Evolutionary conservation across 2,329 filamentous ascomycete genomes (phyloP).

Genomic region (Zymoseptoria crescenta): DNA sequence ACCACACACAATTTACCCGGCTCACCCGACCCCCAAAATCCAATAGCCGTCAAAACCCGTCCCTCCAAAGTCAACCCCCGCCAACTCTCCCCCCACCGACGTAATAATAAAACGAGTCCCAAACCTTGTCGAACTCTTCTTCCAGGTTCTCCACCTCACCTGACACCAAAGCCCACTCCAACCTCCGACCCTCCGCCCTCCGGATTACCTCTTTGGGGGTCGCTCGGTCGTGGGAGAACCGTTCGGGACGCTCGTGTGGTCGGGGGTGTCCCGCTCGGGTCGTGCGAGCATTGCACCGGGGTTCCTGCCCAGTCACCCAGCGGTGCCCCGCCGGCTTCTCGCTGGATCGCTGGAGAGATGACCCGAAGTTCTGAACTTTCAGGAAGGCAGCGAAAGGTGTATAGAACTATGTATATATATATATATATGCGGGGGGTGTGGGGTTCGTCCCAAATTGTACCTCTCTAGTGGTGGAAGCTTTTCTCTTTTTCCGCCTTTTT

Average conservation of each 20-base stretch:
- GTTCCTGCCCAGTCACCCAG: too few species aligned
- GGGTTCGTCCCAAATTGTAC: too few species aligned
- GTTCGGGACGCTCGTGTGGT: background rate
- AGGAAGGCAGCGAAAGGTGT: background rate
- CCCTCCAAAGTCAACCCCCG: background rate
- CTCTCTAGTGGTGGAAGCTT: too few species aligned
- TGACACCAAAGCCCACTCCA: background rate
- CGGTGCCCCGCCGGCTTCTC: too few species aligned
- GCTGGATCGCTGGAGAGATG: background rate
- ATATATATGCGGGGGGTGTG: too few species aligned
- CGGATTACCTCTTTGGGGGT: slow-evolving; percentile 1
- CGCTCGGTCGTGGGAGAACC: too few species aligned
- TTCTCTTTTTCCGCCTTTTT: too few species aligned
- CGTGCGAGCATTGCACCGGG: too few species aligned
- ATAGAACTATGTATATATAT: too few species aligned
- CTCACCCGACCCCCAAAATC: too few species aligned
- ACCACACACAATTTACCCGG: background rate
- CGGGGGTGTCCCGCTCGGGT: background rate
- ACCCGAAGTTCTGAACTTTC: background rate
- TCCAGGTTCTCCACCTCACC: too few species aligned
- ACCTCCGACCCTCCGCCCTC: background rate
- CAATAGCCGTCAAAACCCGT: background rate
- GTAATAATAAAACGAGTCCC: too few species aligned
- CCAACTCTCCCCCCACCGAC: background rate
- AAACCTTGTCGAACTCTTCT: background rate